Conservation (phyloP, 2,329 filamentous ascomycete species). For the Apiospora pterosperma region DNA sequence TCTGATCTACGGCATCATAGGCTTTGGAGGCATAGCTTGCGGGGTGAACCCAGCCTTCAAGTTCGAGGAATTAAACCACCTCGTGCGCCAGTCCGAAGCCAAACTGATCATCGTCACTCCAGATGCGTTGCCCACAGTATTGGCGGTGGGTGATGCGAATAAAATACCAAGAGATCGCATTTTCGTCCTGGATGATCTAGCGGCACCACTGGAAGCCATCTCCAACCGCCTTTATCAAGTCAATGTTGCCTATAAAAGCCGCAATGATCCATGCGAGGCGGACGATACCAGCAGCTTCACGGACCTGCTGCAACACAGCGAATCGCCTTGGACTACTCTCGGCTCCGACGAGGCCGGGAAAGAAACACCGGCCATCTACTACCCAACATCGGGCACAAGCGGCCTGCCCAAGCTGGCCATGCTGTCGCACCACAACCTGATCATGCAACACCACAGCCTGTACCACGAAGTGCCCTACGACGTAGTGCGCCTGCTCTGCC, state of each 20-base stretch:
- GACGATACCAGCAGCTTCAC: slow-evolving; percentile 25
- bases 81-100: slow-evolving; percentile 23
- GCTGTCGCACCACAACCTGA: slow-evolving; percentile 31
- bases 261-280: neutral
- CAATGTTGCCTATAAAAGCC: no score
- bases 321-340: slow-evolving; percentile 12
- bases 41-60: slow-evolving; percentile 48
- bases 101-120: neutral
- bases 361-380: slow-evolving; percentile 21
- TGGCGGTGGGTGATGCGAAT: neutral
- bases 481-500: slow-evolving; percentile 41
- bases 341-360: slow-evolving; percentile 16
- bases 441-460: slow-evolving; percentile 28
- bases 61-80: slow-evolving; percentile 41
- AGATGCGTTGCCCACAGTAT: neutral
- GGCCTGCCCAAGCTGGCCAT: slow-evolving; percentile 37
- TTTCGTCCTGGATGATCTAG: slow-evolving; percentile 19
- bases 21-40: slow-evolving; percentile 44
- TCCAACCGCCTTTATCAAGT: slow-evolving; percentile 24
- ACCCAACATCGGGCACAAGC: slow-evolving; percentile 32
- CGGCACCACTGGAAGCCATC: slow-evolving; percentile 42
- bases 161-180: neutral
- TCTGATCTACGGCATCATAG: slow-evolving; percentile 38
- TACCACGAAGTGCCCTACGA: slow-evolving; percentile 25
- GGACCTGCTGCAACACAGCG: slow-evolving; percentile 11